A percentile compares a stretch with the other conserved stretches of the same genome.
Conservation (phyloP, 305 asterid species). For the Fraxinus greggii region DNA sequence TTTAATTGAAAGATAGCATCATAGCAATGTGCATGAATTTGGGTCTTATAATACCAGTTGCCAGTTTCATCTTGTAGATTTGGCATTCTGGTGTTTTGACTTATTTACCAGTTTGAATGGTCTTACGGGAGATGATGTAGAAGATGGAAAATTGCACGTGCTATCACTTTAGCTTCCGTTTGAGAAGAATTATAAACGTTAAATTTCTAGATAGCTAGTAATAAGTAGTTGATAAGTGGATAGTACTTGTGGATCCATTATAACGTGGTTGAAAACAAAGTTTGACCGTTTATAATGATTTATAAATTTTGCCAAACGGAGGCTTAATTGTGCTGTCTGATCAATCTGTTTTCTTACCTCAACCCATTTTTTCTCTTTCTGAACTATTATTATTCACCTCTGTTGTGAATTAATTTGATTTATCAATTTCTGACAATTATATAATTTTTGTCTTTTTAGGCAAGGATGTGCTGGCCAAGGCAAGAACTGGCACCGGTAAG, state of each 20-base stretch:
- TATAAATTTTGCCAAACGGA: no score
- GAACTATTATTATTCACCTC: not conserved
- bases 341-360: not conserved
- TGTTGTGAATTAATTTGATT: not conserved
- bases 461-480: slow-evolving; percentile 96
- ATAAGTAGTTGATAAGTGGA: no score
- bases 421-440: not conserved
- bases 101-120: not conserved
- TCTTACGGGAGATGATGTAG: not conserved
- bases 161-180: no score
- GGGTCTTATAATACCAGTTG: not conserved
- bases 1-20: not conserved
- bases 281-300: no score
- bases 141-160: not conserved
- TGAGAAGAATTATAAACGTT: no score
- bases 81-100: not conserved
- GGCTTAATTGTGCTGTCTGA: no score
- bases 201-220: no score
- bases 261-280: no score
- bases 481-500: slow-evolving; percentile 95
- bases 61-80: not conserved
- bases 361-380: not conserved
- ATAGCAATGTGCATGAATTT: not conserved
- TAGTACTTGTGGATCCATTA: no score
- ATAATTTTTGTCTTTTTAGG: slow-evolving; percentile 48